These are phyloP conservation scores for Trematosphaeria pertusa DNA, from an alignment of 2,329 filamentous ascomycete species.

Conservation along the genomic window DNA sequence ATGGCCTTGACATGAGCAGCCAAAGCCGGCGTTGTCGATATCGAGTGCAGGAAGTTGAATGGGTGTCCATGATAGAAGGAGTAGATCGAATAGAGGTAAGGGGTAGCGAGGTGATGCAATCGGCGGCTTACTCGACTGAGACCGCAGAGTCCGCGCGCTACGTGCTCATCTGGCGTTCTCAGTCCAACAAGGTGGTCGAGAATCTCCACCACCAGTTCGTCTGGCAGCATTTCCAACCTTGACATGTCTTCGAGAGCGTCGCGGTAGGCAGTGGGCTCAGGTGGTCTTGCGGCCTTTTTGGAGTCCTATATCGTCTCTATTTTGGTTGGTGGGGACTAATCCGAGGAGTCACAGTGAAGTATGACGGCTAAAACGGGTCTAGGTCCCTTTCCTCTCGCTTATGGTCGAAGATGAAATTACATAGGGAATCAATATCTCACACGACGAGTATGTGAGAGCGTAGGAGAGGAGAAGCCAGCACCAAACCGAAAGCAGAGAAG, in stretches of 20 bases:
- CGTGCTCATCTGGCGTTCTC: not conserved
- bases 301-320: too few relatives aligned
- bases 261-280: not conserved
- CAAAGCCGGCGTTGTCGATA: not conserved
- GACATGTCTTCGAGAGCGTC: not conserved
- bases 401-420: too few relatives aligned
- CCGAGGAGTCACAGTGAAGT: too few relatives aligned
- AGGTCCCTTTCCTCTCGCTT: too few relatives aligned
- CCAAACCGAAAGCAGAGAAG: not conserved
- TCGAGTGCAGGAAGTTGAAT: not conserved
- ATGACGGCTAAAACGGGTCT: too few relatives aligned
- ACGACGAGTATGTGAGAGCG: not conserved
- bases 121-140: not conserved
- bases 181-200: not conserved
- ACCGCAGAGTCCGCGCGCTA: not conserved
- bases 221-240: not conserved
- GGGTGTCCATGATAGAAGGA: conserved; percentile 6
- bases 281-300: too few relatives aligned
- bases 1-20: conserved; percentile 3
- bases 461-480: not conserved
- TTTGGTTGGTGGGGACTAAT: too few relatives aligned
- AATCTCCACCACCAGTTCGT: conserved; percentile 2
- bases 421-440: too few relatives aligned
- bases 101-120: not conserved
- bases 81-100: conserved; percentile 1